These are phyloP conservation scores for Suillus clintonianus DNA, from an alignment of 768 basidiomycete genomes.

Conservation along the genomic window DNA sequence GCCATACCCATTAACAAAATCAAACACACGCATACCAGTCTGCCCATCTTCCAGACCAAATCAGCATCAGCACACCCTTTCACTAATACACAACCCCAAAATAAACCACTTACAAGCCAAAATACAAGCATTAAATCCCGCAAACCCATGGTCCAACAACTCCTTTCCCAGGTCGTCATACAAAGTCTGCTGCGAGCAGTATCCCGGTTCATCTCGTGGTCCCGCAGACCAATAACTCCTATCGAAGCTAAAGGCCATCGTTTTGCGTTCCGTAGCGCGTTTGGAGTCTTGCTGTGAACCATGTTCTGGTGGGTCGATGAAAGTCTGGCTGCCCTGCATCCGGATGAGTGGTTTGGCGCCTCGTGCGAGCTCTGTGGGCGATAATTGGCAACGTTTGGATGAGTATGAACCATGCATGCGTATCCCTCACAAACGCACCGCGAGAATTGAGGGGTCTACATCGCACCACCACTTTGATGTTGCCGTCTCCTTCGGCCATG, in stretches of 20 bases:
- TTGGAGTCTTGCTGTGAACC: slow-evolving; percentile 70
- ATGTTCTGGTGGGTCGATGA: slow-evolving; percentile 85
- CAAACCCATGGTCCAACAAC: slow-evolving; percentile 91
- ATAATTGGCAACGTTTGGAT: not conserved
- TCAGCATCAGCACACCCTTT: not conserved
- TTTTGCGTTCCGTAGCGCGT: slow-evolving; percentile 87
- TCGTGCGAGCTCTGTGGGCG: slow-evolving; percentile 75
- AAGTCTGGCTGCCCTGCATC: slow-evolving; percentile 93
- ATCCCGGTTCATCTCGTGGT: slow-evolving; percentile 81
- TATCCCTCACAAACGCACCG: slow-evolving; percentile 53
- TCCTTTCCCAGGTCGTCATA: slow-evolving; percentile 95
- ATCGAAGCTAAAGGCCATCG: slow-evolving; percentile 92
- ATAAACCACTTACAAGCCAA: slow-evolving; percentile 82
- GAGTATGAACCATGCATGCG: not conserved
- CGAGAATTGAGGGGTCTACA: slow-evolving; percentile 95
- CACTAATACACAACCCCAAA: slow-evolving; percentile 6
- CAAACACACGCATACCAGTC: slow-evolving; percentile 57
- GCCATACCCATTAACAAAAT: slow-evolving; percentile 6
- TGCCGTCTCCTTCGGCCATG: slow-evolving; percentile 84
- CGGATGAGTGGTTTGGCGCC: slow-evolving; percentile 94
- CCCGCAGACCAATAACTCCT: slow-evolving; percentile 98
- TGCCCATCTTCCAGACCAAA: slow-evolving; percentile 58
- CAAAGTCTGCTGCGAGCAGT: slow-evolving; percentile 93
- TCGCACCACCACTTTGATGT: slow-evolving; percentile 93
- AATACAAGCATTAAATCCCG: slow-evolving; percentile 98